phyloP scores from a whole-genome alignment of 352 stramenopile species.

The Phytophthora nicotianae region DNA sequence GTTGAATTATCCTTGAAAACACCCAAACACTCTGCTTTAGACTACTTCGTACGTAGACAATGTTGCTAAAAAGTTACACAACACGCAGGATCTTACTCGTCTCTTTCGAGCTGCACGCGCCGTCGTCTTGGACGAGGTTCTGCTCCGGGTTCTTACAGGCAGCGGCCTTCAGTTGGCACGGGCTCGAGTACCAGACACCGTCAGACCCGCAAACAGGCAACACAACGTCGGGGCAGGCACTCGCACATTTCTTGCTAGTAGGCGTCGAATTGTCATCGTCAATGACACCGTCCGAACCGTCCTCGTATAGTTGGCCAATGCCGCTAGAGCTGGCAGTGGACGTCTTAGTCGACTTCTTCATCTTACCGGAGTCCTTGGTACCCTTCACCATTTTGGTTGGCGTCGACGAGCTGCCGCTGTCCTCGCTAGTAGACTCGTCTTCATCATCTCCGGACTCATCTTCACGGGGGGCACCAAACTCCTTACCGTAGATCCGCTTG shows the following conservation, averaged over 20 bases:
- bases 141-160: conserved; percentile 22
- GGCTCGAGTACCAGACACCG: conserved; percentile 36
- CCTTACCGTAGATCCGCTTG: conserved; percentile 17
- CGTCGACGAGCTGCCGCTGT: not conserved
- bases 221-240: conserved; percentile 28
- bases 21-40: not conserved
- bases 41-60: not conserved
- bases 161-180: conserved; percentile 1
- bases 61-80: not conserved
- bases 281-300: too few relatives aligned
- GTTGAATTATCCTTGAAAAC: not conserved
- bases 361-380: conserved; percentile 11
- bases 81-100: not conserved
- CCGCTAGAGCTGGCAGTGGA: not conserved
- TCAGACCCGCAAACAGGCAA: conserved; percentile 42
- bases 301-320: conserved; percentile 12
- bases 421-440: conserved; percentile 10
- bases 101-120: conserved; percentile 3
- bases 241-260: conserved; percentile 18
- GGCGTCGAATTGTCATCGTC: conserved; percentile 1
- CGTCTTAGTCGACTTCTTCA: conserved; percentile 15
- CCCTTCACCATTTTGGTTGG: conserved; percentile 10
- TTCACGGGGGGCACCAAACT: conserved; percentile 17
- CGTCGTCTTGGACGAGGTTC: conserved; percentile 17
- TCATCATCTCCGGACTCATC: not conserved